Evolutionary conservation across 129 eudicot genomes (phyloP), one percentile per base, ranked within the genome.

Genomic region (Smallanthus sonchifolius): DNA sequence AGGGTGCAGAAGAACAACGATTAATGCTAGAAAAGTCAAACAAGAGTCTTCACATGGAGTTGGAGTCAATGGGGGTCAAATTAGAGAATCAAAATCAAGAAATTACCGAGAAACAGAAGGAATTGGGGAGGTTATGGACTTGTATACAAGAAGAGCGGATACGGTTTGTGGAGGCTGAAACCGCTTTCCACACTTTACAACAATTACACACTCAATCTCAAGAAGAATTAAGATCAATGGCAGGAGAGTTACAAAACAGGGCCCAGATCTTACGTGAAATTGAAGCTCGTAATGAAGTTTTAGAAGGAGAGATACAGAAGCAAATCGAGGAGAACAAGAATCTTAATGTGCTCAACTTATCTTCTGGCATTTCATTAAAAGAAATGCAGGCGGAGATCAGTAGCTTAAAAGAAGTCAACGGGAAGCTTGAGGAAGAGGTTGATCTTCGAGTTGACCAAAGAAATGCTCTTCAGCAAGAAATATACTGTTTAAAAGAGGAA

Each of bases 401-500:
- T 55, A 79, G 75, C 75, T 81, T 94, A 63, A 86, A 56, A 74
- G 90, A 91, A 64, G 76, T 81, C 0, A 91, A 85, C 40, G 88
- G 78, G 49, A 94, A 88, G 69, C 97, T 94, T 20, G 86, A 80
- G 75, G 86, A 85, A 72, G 97, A 95, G 65, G 87, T 94, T 78
- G 92, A 82, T 77, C 87, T 91, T 45, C 81, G 94, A 38, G 86
- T 86, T 70, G 94, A 88, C 73, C 88, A 94, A 80, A 85, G 94
- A 80, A 91, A 91, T 67, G 91, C 93, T 56, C 99, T 94, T 73
- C 99, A 95, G 81, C 96, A 91, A 80, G 97, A 95, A 83, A 91
- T 91, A 14, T 91, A 86, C 85, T 85, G 94, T 69, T 66, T 91
- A 69, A 95, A 87, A 75, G 96, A 95, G 83, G 97, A 95, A 80